Evolutionary conservation across 2,329 filamentous ascomycete genomes (phyloP).

Genomic region (Tolypocladium inflatum): DNA sequence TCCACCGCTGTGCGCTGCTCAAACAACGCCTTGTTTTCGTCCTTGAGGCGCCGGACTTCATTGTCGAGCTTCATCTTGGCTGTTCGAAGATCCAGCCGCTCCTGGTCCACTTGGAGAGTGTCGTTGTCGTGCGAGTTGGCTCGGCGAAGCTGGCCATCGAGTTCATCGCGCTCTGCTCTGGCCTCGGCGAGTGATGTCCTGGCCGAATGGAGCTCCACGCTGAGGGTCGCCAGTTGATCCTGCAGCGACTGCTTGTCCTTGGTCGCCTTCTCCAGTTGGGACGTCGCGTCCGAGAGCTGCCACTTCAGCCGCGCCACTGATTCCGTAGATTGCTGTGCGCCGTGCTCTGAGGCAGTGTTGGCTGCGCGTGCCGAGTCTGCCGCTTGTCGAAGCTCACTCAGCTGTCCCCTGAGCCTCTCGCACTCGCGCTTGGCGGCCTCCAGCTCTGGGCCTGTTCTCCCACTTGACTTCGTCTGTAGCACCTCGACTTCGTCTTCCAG

Average conservation of each 20-base stretch:
- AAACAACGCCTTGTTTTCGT: slow-evolving; percentile 49
- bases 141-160: slow-evolving; percentile 50
- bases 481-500: slow-evolving; percentile 72
- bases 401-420: slow-evolving; percentile 23
- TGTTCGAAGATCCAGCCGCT: slow-evolving; percentile 58
- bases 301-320: slow-evolving; percentile 43
- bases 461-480: slow-evolving; percentile 36
- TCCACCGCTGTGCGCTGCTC: slow-evolving; percentile 52
- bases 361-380: slow-evolving; percentile 17
- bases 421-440: slow-evolving; percentile 14
- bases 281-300: slow-evolving; percentile 48
- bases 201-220: slow-evolving; percentile 50
- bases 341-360: slow-evolving; percentile 20
- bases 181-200: slow-evolving; percentile 46
- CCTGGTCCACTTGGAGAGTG: slow-evolving; percentile 54
- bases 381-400: slow-evolving; percentile 20
- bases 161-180: slow-evolving; percentile 57
- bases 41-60: slow-evolving; percentile 54
- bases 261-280: slow-evolving; percentile 44
- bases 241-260: slow-evolving; percentile 55
- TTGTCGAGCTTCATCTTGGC: slow-evolving; percentile 58
- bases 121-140: slow-evolving; percentile 47
- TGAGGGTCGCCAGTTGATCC: slow-evolving; percentile 50
- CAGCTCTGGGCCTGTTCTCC: slow-evolving; percentile 4
- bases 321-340: slow-evolving; percentile 25